These are phyloP conservation scores for Boletus rubropictus DNA, from an alignment of 768 basidiomycete genomes.

Conservation along the genomic window DNA sequence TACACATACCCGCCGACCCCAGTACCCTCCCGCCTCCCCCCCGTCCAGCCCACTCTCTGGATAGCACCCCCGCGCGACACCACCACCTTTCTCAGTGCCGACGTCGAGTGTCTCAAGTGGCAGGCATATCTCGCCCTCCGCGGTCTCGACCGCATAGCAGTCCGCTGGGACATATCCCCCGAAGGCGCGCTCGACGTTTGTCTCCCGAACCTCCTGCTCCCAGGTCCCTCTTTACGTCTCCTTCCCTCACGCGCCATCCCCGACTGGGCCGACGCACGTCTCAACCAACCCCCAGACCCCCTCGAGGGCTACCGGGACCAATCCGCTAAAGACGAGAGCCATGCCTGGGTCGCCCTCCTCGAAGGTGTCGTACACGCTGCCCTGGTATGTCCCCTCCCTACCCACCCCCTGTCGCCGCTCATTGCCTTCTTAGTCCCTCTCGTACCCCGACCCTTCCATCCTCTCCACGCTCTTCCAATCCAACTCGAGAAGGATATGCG, in stretches of 20 bases:
- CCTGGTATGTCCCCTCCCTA: conserved; percentile 41
- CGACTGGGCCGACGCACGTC: conserved; percentile 60
- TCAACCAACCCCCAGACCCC: conserved; percentile 36
- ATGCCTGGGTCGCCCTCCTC: conserved; percentile 76
- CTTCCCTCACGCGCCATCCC: conserved; percentile 66
- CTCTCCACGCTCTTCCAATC: conserved; percentile 40
- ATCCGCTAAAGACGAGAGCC: conserved; percentile 61
- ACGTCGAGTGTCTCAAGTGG: conserved; percentile 88
- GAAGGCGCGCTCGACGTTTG: conserved; percentile 65
- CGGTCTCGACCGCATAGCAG: conserved; percentile 42
- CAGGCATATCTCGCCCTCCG: conserved; percentile 69
- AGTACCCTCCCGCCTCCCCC: conserved; percentile 21
- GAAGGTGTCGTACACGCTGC: conserved; percentile 75
- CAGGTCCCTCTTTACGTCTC: conserved; percentile 42
- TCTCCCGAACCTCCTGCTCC: conserved; percentile 68
- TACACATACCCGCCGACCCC: conserved; percentile 43
- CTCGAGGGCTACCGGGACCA: conserved; percentile 67
- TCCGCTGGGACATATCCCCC: conserved; percentile 64
- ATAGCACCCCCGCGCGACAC: conserved; percentile 45
- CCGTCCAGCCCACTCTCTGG: conserved; percentile 54
- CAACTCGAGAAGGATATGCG: conserved; percentile 20
- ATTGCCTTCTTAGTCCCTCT: conserved; percentile 37
- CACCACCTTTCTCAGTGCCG: conserved; percentile 49
- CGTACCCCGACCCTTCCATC: conserved; percentile 41
- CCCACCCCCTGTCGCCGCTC: conserved; percentile 2